Evolutionary conservation across 495 filamentous ascomycete genomes (phyloP), one percentile per base, ranked within the genome.

Genomic region (Neurospora sp.): DNA sequence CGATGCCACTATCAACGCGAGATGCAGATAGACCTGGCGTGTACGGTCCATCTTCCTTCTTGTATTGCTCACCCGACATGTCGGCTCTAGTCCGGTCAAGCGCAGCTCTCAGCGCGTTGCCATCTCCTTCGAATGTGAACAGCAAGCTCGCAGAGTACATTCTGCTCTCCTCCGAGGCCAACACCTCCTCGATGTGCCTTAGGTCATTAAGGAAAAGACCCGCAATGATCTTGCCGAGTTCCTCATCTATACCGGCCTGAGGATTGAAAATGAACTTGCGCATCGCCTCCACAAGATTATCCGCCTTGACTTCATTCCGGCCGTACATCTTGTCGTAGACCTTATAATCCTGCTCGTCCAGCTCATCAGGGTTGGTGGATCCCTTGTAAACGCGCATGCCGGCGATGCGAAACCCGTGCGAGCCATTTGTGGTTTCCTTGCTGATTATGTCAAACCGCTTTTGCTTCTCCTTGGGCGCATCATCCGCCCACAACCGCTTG

Each of bases 81-180:
- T 75, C 73, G 35, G 81, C 82, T 78, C 85, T 87, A 71, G 88
- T 88, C 68, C 90, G 87, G 53, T 90, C 85, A 44, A 97, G 84
- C 8, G 91, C 90, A 27, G 83, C 79, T 77, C 88, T 85, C 74
- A 96, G 85, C 8, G 90, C 90, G 12, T 86, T 83, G 27, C 87
- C 87, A 78, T 98, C 93, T 16, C 96, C 96, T 81, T 99, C 96
- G 75, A 96, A 98, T 9, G 97, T 90, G 61, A 98, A 92, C 31
- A 99, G 86, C 14, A 98, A 82, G 78, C 93, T 97, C 0, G 94
- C 87, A 3, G 93, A 95, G 80, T 94, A 98, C 94, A 99, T 98
- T 71, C 94, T 87, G 79, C 91, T 95, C 82, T 98, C 95, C 75
- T 92, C 87, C 0, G 81, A 85, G 78, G 93, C 89, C 12, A 97